Conservation (phyloP, 2,329 filamentous ascomycete species). For the Aspergillus sp. region DNA sequence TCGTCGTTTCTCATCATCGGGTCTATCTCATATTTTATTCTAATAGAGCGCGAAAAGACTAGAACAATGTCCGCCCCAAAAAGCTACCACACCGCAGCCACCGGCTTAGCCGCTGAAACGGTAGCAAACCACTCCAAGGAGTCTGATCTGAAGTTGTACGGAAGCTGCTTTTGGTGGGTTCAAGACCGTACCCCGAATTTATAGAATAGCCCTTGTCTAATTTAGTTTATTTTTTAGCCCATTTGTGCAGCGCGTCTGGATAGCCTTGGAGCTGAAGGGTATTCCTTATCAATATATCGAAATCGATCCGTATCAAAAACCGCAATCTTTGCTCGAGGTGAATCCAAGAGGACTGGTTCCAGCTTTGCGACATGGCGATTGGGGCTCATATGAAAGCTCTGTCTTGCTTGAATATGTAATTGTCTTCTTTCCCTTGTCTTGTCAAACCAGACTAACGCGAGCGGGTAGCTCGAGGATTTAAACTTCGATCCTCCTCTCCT, state of each 20-base stretch:
- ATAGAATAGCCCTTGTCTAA: conserved; percentile 16
- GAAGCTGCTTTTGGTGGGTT: conserved; percentile 77
- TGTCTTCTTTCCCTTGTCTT: conserved; percentile 1
- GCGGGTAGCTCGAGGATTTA: conserved; percentile 68
- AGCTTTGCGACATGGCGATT: conserved; percentile 73
- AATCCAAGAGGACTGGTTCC: conserved; percentile 77
- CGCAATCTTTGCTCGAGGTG: conserved; percentile 68
- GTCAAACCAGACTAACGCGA: neutral
- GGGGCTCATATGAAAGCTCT: conserved; percentile 78
- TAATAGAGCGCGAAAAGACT: conserved; percentile 21
- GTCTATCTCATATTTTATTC: conserved; percentile 8
- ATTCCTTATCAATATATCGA: conserved; percentile 84
- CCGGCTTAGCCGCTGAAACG: conserved; percentile 68
- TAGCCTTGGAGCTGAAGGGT: conserved; percentile 76
- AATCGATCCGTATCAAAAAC: conserved; percentile 76
- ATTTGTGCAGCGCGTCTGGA: conserved; percentile 87
- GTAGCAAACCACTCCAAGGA: conserved; percentile 70
- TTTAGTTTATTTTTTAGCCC: conserved; percentile 53
- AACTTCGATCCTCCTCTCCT: conserved; percentile 61
- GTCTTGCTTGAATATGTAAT: conserved; percentile 82
- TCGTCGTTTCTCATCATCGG: neutral
- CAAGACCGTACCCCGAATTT: neutral
- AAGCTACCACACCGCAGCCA: conserved; percentile 69
- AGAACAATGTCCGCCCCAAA: conserved; percentile 59
- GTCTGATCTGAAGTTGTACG: conserved; percentile 72